phyloP scores from a whole-genome alignment of 805 yeast genomes.

The Metschnikowia similis region DNA sequence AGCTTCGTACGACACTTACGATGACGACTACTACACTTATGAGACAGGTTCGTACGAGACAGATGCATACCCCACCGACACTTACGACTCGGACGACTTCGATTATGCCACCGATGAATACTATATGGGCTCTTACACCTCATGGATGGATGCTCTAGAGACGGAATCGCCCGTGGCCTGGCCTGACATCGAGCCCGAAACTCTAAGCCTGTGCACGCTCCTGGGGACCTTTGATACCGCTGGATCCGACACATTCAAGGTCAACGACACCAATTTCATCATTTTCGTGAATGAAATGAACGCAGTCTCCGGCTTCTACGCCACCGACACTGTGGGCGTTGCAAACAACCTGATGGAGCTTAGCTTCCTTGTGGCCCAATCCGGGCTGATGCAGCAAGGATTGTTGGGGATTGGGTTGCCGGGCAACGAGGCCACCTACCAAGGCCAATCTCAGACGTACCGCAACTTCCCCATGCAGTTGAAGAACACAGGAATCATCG shows the following conservation, averaged over 20 bases:
- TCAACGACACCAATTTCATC: conserved; percentile 33
- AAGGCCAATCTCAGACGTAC: conserved; percentile 31
- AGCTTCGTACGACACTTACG: too few species aligned
- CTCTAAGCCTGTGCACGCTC: conserved; percentile 21
- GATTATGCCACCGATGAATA: conserved; percentile 23
- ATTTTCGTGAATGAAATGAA: too few species aligned
- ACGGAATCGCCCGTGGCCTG: too few species aligned
- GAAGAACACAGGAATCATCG: conserved; percentile 52
- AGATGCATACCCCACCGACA: background rate
- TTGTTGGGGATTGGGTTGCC: conserved; percentile 73
- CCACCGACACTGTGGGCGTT: conserved; percentile 52
- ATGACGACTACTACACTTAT: too few species aligned
- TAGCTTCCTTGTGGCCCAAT: conserved; percentile 35
- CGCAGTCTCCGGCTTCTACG: conserved; percentile 36
- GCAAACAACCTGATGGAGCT: conserved; percentile 47
- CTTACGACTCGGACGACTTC: too few species aligned
- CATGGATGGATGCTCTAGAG: too few species aligned
- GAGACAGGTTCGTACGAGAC: background rate
- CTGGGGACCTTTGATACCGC: too few species aligned
- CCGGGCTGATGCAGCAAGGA: too few species aligned
- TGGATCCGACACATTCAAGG: conserved; percentile 33
- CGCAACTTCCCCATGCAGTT: conserved; percentile 62
- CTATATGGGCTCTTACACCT: background rate
- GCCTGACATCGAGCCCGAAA: too few species aligned
- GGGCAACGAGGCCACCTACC: conserved; percentile 50